Evolutionary conservation across 176 grass and related monocot genomes (phyloP), one percentile per base, ranked within the genome.

Genomic region (Lolium multiflorum): DNA sequence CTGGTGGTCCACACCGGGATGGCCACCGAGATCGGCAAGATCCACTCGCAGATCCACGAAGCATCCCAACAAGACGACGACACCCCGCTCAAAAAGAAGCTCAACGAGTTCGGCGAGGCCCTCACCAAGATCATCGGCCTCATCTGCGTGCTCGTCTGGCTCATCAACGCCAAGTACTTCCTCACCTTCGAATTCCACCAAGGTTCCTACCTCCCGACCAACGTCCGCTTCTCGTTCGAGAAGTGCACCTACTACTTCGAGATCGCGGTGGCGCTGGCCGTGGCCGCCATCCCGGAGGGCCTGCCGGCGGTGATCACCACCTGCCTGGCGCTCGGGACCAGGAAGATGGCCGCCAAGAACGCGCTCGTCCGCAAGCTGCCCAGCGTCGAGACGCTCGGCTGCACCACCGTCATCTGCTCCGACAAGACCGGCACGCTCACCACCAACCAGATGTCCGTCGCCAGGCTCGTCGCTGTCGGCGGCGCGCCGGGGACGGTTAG

Each of bases 241-340:
- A 96, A 96, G 87, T 98, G 96, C 85, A 98, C 96, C 1, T 98
- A 96, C 82, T 98, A 98, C 88, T 98, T 98, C 13, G 96, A 98
- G 87, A 98, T 98, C 65, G 96, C 96, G 0, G 96, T 98, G 20
- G 96, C 96, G 7, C 89, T 98, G 0, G 96, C 96, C 8, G 96
- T 98, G 15, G 96, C 96, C 0, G 96, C 96, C 4, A 98, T 98
- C 39, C 96, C 96, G 0, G 96, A 98, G 75, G 96, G 96, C 0
- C 70, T 98, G 9, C 93, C 96, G 2, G 96, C 96, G 3, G 96
- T 98, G 13, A 98, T 98, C 84, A 98, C 96, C 65, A 98, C 96
- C 0, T 98, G 93, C 86, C 86, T 98, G 3, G 96, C 96, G 25
- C 87, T 98, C 2, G 96, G 96, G 1, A 98, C 96, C 0, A 71